Conservation (phyloP, 331 rosid species). For the Malus hybrid region DNA sequence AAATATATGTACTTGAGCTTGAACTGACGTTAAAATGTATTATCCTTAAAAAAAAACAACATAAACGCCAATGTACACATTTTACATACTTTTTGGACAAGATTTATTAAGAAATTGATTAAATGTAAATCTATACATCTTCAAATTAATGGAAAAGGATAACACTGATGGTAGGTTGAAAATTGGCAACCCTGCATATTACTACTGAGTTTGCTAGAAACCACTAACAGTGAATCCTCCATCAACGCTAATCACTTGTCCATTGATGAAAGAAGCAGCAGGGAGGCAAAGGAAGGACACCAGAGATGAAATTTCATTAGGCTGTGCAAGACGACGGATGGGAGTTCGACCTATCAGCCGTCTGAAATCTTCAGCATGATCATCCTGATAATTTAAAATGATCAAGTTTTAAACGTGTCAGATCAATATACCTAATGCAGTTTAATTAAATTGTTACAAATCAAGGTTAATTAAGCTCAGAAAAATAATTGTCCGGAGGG, state of each 20-base stretch:
- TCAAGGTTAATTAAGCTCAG: background rate
- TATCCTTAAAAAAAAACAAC: background rate
- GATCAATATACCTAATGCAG: background rate
- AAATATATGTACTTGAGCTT: background rate
- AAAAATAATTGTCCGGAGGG: background rate
- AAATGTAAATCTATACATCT: background rate
- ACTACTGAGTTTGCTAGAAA: background rate
- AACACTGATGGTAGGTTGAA: too few species aligned
- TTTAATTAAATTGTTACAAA: background rate
- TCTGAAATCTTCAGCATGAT: background rate
- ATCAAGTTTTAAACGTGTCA: background rate
- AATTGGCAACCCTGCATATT: background rate
- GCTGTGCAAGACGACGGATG: background rate
- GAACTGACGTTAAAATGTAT: background rate
- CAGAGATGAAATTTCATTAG: conserved; percentile 36
- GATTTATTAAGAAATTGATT: background rate
- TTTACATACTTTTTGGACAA: background rate
- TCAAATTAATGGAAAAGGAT: background rate
- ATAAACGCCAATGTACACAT: too few species aligned
- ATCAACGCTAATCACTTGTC: conserved; percentile 34
- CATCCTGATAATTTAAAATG: background rate
- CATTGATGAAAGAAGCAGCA: conserved; percentile 50
- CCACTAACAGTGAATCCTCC: conserved; percentile 36
- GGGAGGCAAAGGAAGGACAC: conserved; percentile 73
- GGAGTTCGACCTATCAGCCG: background rate